A percentile compares a stretch with the other conserved stretches of the same genome.
phyloP scores from a whole-genome alignment of 192 early-diverging fungal species.

The Pilaira anomala region DNA sequence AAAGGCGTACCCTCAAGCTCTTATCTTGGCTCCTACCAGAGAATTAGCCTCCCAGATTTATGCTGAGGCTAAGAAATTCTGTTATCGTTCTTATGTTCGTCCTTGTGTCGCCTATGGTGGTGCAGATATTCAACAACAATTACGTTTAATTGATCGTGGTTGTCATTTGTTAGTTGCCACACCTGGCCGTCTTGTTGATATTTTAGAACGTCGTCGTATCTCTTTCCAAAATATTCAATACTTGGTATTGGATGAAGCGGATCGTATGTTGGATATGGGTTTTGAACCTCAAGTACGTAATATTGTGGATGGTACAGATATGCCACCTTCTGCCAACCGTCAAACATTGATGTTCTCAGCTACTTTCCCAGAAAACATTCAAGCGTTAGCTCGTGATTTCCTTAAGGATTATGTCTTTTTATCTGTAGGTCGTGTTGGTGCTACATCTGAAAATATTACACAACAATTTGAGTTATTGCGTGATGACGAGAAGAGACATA shows the following conservation, averaged over 20 bases:
- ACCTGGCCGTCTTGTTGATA: slow-evolving; percentile 95
- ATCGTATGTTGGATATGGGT: slow-evolving; percentile 99
- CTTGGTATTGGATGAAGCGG: slow-evolving; percentile 96
- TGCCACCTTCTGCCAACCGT: slow-evolving; percentile 70
- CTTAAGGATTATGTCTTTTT: slow-evolving; percentile 92
- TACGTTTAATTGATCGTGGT: slow-evolving; percentile 70
- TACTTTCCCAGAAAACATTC: slow-evolving; percentile 97
- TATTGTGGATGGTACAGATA: slow-evolving; percentile 90
- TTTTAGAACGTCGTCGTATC: slow-evolving; percentile 83
- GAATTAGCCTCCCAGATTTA: slow-evolving; percentile 97
- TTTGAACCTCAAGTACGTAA: slow-evolving; percentile 97
- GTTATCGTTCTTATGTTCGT: slow-evolving; percentile 88
- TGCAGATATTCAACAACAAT: slow-evolving; percentile 83
- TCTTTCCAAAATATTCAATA: slow-evolving; percentile 92
- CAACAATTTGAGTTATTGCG: slow-evolving; percentile 75
- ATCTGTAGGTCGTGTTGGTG: slow-evolving; percentile 88
- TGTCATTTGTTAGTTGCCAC: slow-evolving; percentile 96
- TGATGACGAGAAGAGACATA: slow-evolving; percentile 74
- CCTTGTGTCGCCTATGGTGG: slow-evolving; percentile 91
- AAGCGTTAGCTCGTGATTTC: slow-evolving; percentile 88
- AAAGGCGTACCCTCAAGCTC: slow-evolving; percentile 76
- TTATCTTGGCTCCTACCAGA: slow-evolving; percentile 96
- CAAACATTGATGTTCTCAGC: slow-evolving; percentile 99
- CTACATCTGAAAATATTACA: slow-evolving; percentile 85
- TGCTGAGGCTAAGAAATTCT: slow-evolving; percentile 78